Base-by-base conservation (phyloP, 768 basidiomycete genomes). In the Podaxis sp. region DNA sequence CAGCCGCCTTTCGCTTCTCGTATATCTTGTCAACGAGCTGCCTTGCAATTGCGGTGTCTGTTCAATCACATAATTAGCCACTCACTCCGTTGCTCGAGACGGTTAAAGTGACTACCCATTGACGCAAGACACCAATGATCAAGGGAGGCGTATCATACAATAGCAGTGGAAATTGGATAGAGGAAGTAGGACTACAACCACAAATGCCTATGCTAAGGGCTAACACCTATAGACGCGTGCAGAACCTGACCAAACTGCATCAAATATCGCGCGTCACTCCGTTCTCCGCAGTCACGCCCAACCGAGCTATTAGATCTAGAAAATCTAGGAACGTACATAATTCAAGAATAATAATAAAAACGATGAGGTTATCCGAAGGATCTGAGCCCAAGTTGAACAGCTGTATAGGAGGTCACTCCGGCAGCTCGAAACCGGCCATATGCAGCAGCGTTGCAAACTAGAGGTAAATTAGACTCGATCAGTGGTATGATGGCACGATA, bases 1-100 rank as follows among this genome's bases (percentile, higher is more conserved):
- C 96, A 6, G 96, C 94, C 7, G 92, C 87, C 77, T 98, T 97
- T 63, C 96, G 86, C 77, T 95, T 94, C 82, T 98, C 96, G 73
- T 98, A 97, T 74, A 94, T 90, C 81, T 94, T 94, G 85, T 94
- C 93, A 52, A 92, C 83, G 62, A 94, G 80, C 71, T 92, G 93
- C 72, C 89, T 90, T 47, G 90, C 80, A 54, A 93, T 85, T 63
- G 85, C 82, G 60, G 86, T 78, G 69, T 94, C 92, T 94, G 66
- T 58, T 29, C 54, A 55, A 3, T 11, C 46, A 11, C 36, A 17
- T 11, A 33, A 40, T 53, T 22, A 56, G 60, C 40, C 13, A n/a
- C 25, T 51, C 15, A 15, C 24, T n/a, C 4, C 46, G 36, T 47
- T 19, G 33, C 61, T 29, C 2, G 9, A 25, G 25, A 41, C 17